Conservation (phyloP, 1,139 yeast species). For the Candida labiduridarum region DNA sequence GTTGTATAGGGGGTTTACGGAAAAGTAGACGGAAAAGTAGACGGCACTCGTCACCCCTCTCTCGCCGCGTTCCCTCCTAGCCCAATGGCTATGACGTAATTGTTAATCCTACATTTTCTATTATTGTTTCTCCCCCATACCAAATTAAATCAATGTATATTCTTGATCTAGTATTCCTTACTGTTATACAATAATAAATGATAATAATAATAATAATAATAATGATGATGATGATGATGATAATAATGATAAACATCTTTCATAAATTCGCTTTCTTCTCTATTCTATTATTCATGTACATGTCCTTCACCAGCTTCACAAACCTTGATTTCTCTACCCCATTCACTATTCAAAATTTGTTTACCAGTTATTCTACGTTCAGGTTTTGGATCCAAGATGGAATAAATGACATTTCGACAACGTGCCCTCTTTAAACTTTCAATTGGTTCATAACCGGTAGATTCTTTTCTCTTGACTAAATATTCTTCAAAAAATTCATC, state of each 20-base stretch:
- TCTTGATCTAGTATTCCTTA: background rate
- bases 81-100: background rate
- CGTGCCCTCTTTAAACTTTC: conserved; percentile 80
- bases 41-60: background rate
- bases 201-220: background rate
- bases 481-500: conserved; percentile 83
- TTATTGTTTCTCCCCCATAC: background rate
- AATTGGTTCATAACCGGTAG: conserved; percentile 88
- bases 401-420: conserved; percentile 89
- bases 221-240: background rate
- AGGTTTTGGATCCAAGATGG: conserved; percentile 90
- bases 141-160: background rate
- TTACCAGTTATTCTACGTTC: conserved; percentile 82
- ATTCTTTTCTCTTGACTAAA: conserved; percentile 72
- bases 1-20: too few relatives aligned
- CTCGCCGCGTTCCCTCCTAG: background rate
- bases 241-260: background rate
- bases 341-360: conserved; percentile 88
- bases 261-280: background rate
- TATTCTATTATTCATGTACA: conserved; percentile 1
- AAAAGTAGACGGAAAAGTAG: too few relatives aligned
- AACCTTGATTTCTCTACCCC: conserved; percentile 81
- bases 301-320: conserved; percentile 61
- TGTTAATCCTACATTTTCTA: background rate
- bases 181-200: background rate